These are phyloP conservation scores for Boechera divaricarpa DNA, from an alignment of 345 rosid genomes.

Conservation along the genomic window DNA sequence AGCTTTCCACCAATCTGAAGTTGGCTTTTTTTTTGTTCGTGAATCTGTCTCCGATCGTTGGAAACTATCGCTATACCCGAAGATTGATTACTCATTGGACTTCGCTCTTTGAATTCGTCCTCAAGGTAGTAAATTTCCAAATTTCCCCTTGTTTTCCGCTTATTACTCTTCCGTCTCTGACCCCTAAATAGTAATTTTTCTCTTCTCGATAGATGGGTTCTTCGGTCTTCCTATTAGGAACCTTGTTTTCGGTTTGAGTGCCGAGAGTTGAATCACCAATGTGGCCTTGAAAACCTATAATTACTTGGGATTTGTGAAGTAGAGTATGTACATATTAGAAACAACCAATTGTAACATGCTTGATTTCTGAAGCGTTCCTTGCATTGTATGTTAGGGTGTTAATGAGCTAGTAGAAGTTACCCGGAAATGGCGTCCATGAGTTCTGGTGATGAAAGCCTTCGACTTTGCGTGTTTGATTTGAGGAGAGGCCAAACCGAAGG, in stretches of 20 bases:
- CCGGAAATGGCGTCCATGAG: constrained; percentile 65
- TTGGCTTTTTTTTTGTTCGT: neutral
- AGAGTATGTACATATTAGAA: neutral
- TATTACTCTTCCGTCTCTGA: neutral
- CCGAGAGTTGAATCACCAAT: constrained; percentile 24
- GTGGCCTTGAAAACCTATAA: constrained; percentile 1
- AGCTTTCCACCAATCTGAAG: neutral
- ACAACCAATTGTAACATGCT: neutral
- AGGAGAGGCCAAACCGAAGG: constrained; percentile 94
- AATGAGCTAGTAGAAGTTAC: constrained; percentile 29
- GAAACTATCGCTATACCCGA: constrained; percentile 13
- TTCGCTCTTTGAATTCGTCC: neutral
- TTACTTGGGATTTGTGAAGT: neutral
- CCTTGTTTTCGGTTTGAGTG: constrained; percentile 14
- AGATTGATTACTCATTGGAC: constrained; percentile 10
- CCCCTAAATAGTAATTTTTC: neutral
- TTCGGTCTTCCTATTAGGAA: constrained; percentile 32
- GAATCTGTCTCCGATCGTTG: constrained; percentile 9
- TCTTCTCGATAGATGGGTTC: constrained; percentile 27
- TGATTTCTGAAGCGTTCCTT: neutral
- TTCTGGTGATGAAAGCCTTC: constrained; percentile 59
- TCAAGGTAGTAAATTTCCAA: constrained; percentile 20
- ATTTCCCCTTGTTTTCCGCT: neutral
- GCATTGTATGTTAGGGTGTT: constrained; percentile 30
- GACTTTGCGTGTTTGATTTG: constrained; percentile 86